Percentiles rank a stretch among this genome's conserved stretches.
phyloP scores from a whole-genome alignment of 345 rosid genomes.

The Eucalyptus pumila region DNA sequence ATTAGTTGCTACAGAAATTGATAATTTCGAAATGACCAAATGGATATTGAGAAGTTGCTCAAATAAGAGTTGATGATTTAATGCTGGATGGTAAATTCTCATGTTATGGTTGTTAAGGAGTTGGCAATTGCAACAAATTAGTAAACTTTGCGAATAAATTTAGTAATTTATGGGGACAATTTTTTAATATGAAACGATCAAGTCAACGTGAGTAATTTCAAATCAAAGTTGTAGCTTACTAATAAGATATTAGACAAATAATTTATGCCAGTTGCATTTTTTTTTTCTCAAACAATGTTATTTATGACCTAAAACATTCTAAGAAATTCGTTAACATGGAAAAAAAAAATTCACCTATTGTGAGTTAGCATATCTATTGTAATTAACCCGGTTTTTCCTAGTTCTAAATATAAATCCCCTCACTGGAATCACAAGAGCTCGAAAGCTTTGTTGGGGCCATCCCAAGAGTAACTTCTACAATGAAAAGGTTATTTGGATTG shows the following conservation, averaged over 20 bases:
- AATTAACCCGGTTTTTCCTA: rapidly evolving
- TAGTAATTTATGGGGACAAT: not conserved
- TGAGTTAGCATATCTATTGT: too few species aligned
- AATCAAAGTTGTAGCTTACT: not conserved
- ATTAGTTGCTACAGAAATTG: not conserved
- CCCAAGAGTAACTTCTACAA: rapidly evolving
- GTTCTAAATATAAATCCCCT: too few species aligned
- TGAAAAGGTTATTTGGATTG: too few species aligned
- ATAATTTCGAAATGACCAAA: not conserved
- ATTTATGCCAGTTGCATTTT: not conserved
- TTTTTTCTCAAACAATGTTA: not conserved
- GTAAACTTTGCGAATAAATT: not conserved
- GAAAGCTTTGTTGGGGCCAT: too few species aligned
- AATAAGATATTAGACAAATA: not conserved
- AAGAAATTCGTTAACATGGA: not conserved
- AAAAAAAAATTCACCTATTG: not conserved
- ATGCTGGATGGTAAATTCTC: not conserved
- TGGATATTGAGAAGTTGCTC: not conserved
- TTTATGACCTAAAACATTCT: not conserved
- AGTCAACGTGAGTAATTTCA: not conserved
- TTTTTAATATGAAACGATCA: not conserved
- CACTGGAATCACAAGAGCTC: too few species aligned
- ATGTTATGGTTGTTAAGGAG: not conserved
- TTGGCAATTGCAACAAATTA: not conserved
- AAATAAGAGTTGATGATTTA: not conserved